Conservation (phyloP, 2,329 filamentous ascomycete genomes). For the Zalaria sp. region DNA sequence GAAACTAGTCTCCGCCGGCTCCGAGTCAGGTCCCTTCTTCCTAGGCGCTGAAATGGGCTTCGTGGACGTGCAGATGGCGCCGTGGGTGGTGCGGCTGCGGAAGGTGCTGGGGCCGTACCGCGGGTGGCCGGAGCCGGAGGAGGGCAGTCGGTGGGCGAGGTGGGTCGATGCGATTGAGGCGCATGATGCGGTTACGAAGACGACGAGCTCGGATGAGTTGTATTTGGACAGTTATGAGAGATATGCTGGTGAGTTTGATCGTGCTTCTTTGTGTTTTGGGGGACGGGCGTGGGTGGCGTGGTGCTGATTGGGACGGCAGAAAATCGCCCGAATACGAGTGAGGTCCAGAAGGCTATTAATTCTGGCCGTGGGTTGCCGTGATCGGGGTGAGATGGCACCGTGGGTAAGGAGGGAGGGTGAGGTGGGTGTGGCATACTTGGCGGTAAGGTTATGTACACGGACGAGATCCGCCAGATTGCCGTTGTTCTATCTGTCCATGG, state of each 20-base stretch:
- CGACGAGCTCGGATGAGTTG: conserved; percentile 50
- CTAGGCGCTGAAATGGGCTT: conserved; percentile 42
- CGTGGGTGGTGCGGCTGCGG: conserved; percentile 57
- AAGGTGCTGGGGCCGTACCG: conserved; percentile 51
- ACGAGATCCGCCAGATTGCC: too few relatives aligned
- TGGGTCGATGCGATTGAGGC: conserved; percentile 59
- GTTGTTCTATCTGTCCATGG: too few relatives aligned
- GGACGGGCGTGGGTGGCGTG: neutral
- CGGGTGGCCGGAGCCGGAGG: conserved; percentile 50
- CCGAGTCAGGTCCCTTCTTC: conserved; percentile 55
- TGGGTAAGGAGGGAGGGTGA: too few relatives aligned
- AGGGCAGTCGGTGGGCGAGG: conserved; percentile 48
- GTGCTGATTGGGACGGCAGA: conserved; percentile 22
- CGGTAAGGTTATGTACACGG: too few relatives aligned
- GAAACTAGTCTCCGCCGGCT: conserved; percentile 43
- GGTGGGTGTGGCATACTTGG: too few relatives aligned
- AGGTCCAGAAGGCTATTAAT: conserved; percentile 47
- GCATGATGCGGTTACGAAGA: conserved; percentile 48
- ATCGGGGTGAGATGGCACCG: conserved; percentile 3
- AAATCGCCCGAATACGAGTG: conserved; percentile 45
- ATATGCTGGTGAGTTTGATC: conserved; percentile 36
- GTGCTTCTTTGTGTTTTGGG: conserved; percentile 2
- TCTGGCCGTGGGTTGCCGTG: conserved; percentile 39
- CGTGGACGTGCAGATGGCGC: conserved; percentile 63
- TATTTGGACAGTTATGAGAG: conserved; percentile 55